Conservation (phyloP, 108 stramenopile genomes). For the Craspedostauros australis region DNA sequence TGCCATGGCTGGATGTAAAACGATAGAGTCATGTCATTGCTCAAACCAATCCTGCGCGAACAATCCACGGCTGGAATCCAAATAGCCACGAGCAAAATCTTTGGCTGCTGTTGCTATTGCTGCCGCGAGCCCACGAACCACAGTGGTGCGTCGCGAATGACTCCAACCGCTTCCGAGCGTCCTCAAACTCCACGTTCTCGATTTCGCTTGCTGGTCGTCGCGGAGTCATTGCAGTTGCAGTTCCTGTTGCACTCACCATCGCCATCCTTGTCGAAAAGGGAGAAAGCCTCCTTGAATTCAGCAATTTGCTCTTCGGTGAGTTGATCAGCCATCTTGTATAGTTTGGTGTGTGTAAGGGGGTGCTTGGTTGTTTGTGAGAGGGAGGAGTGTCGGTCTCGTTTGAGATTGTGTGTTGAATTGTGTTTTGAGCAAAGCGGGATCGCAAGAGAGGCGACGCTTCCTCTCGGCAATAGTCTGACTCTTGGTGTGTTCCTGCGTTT, state of each 20-base stretch:
- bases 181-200: too few species aligned
- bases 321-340: slow-evolving; percentile 98
- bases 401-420: background rate
- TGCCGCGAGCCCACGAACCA: background rate
- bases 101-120: background rate
- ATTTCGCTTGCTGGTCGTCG: background rate
- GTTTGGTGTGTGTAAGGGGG: too few species aligned
- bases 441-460: background rate
- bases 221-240: background rate
- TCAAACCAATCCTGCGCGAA: too few species aligned
- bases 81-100: too few species aligned
- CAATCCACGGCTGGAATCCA: too few species aligned
- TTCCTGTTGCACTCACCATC: slow-evolving; percentile 72
- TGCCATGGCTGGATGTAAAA: too few species aligned
- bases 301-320: slow-evolving; percentile 96
- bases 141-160: too few species aligned
- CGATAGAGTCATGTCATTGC: too few species aligned
- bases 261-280: slow-evolving; percentile 99
- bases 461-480: too few species aligned
- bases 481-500: too few species aligned
- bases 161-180: too few species aligned
- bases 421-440: background rate
- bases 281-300: slow-evolving; percentile 99
- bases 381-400: background rate
- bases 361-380: slow-evolving; percentile 18